Evolutionary conservation across 106 monocot species (phyloP).

Genomic region (Dioscorea alata): DNA sequence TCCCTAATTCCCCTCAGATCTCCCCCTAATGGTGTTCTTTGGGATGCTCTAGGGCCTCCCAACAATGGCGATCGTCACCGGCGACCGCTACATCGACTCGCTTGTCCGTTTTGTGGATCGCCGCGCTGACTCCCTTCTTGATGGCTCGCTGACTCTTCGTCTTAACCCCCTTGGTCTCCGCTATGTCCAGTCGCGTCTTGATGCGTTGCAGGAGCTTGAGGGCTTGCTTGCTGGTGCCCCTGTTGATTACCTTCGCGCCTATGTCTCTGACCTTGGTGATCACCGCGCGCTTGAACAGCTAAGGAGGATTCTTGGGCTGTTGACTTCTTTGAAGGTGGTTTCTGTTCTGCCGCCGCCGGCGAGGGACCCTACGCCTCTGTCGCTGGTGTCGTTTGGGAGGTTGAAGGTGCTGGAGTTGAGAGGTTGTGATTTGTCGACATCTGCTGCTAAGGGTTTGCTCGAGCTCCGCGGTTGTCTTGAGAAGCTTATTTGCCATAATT

Average conservation of each 20-base stretch:
- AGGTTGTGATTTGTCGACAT: conserved; percentile 81
- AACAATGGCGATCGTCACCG: conserved; percentile 66
- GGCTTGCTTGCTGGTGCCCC: conserved; percentile 62
- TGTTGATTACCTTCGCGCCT: conserved; percentile 90
- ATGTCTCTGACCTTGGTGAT: conserved; percentile 95
- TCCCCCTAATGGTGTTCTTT: conserved; percentile 6
- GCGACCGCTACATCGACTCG: conserved; percentile 82
- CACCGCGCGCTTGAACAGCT: conserved; percentile 94
- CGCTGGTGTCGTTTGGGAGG: conserved; percentile 54
- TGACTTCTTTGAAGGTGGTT: conserved; percentile 69
- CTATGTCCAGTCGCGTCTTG: conserved; percentile 91
- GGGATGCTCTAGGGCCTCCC: conserved; percentile 4
- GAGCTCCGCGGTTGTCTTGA: conserved; percentile 72
- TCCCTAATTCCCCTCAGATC: background rate
- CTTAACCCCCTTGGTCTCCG: conserved; percentile 87
- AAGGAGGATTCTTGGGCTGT: conserved; percentile 66
- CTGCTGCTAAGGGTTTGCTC: conserved; percentile 61
- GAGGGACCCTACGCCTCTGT: conserved; percentile 83
- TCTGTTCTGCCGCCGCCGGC: conserved; percentile 38
- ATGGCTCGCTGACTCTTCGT: conserved; percentile 68
- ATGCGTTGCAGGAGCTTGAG: conserved; percentile 75
- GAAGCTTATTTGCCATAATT: conserved; percentile 90
- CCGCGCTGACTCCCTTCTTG: conserved; percentile 58
- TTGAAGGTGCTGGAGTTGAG: conserved; percentile 69
- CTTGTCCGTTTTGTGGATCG: conserved; percentile 65